These are phyloP conservation scores for Aspergillus fructus DNA, from an alignment of 2,329 filamentous ascomycete species.

Conservation along the genomic window DNA sequence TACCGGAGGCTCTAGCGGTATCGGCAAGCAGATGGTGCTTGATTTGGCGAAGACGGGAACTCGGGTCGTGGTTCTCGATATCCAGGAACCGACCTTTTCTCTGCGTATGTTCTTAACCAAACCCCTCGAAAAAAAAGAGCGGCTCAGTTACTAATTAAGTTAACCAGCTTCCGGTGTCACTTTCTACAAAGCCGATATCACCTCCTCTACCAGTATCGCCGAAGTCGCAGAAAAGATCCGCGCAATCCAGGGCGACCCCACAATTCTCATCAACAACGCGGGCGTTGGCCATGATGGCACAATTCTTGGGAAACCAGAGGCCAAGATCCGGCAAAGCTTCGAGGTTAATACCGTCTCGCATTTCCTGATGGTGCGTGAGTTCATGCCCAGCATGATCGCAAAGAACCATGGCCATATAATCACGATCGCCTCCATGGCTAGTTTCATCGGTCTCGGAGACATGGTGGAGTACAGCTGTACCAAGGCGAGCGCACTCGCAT, in stretches of 20 bases:
- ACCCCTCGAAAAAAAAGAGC: background rate
- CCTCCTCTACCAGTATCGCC: conserved; percentile 31
- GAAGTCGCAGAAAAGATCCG: conserved; percentile 40
- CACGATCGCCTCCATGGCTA: conserved; percentile 55
- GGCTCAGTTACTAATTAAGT: background rate
- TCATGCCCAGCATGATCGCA: conserved; percentile 52
- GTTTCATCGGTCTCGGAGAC: conserved; percentile 48
- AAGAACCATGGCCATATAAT: conserved; percentile 57
- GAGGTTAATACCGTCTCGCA: conserved; percentile 54
- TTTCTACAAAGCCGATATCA: conserved; percentile 42
- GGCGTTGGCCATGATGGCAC: conserved; percentile 49
- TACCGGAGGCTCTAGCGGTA: conserved; percentile 39
- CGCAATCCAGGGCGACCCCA: conserved; percentile 42
- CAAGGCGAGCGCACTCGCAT: conserved; percentile 53
- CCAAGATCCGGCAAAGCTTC: conserved; percentile 49
- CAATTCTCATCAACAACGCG: conserved; percentile 52
- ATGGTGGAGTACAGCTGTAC: conserved; percentile 55
- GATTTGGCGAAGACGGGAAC: conserved; percentile 30
- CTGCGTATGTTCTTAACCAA: conserved; percentile 23
- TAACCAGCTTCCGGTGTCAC: conserved; percentile 1
- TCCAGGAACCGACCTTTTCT: conserved; percentile 32
- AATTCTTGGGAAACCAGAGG: conserved; percentile 48
- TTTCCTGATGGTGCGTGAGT: conserved; percentile 52
- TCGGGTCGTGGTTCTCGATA: conserved; percentile 38
- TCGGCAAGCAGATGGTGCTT: conserved; percentile 38